These are phyloP conservation scores for Aspergillus pseudonomiae DNA, from an alignment of 2,329 filamentous ascomycete genomes.

Conservation along the genomic window DNA sequence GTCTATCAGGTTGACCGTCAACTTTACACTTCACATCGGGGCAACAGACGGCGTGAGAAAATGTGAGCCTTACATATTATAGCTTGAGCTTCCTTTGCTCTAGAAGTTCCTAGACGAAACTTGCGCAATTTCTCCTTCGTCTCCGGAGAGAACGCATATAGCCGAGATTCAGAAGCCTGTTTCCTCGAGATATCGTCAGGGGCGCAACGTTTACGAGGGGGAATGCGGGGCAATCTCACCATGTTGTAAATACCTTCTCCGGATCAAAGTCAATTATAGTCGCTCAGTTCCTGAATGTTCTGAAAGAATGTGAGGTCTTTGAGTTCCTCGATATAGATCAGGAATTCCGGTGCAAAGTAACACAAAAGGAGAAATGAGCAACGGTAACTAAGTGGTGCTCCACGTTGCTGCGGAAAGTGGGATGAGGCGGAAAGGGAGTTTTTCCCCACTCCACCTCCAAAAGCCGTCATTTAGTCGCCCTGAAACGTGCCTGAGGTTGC, in stretches of 20 bases:
- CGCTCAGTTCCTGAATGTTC: neutral
- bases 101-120: conserved; percentile 88
- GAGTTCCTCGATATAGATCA: neutral
- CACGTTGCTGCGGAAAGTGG: conserved; percentile 8
- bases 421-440: conserved; percentile 13
- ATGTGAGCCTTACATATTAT: conserved; percentile 76
- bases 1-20: conserved; percentile 58
- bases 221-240: conserved; percentile 26
- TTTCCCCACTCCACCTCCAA: conserved; percentile 18
- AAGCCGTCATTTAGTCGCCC: neutral
- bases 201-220: neutral
- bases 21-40: neutral
- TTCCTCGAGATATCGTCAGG: neutral
- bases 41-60: neutral
- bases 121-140: conserved; percentile 90
- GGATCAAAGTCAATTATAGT: neutral
- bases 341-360: neutral
- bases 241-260: conserved; percentile 10
- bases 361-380: neutral
- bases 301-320: neutral
- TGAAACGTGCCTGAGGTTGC: neutral
- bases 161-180: conserved; percentile 71
- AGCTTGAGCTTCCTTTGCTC: conserved; percentile 83
- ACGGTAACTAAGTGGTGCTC: conserved; percentile 3
- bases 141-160: conserved; percentile 91